Evolutionary conservation across 768 basidiomycete species (phyloP), one percentile per base, ranked within the genome.

Genomic region (Tylopilus sp.): DNA sequence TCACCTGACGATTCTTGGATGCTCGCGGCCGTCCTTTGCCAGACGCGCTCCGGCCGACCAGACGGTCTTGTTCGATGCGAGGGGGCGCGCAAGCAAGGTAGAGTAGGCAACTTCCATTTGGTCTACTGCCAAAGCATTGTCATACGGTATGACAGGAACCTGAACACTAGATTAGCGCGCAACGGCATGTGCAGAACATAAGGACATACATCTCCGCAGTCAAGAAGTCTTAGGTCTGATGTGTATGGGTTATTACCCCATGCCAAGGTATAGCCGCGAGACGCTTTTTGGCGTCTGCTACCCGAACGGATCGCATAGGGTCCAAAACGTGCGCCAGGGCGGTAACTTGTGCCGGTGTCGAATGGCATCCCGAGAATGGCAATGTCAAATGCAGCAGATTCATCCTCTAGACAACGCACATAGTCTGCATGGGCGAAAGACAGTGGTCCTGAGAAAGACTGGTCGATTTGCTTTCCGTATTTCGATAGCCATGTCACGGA

Each of bases 21-120:
- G 87, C 50, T 80, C 78, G 41, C 71, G 67, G 3, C 83, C 82
- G 62, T 89, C 86, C 48, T 74, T 78, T 2, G 81, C 76, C 40
- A 83, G 62, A 17, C 59, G 52, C 6, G 68, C 66, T 38, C 69
- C 59, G 21, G 60, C 63, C 6, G 60, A 44, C 65, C 66, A 62
- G 36, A 55, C 43, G 9, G 70, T 45, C 7, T 45, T 43, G 6
- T 14, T 17, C 21, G 68, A 66, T 6, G 70, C 66, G 21, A 81
- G 71, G 2, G 79, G 71, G 33, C 89, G 78, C n/a, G 75, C 72
- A 7, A 95, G 73, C 19, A 95, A 73, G 0, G 87, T 87, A 6
- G 82, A 77, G 65, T 94, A 95, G 1, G 90, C 92, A 9, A 88
- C 83, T 65, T 92, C 84, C 72, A 96, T 89, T 67, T 94, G 91